These are phyloP conservation scores for Daldinia eschscholtzii DNA, from an alignment of 2,329 filamentous ascomycete species.

Conservation along the genomic window DNA sequence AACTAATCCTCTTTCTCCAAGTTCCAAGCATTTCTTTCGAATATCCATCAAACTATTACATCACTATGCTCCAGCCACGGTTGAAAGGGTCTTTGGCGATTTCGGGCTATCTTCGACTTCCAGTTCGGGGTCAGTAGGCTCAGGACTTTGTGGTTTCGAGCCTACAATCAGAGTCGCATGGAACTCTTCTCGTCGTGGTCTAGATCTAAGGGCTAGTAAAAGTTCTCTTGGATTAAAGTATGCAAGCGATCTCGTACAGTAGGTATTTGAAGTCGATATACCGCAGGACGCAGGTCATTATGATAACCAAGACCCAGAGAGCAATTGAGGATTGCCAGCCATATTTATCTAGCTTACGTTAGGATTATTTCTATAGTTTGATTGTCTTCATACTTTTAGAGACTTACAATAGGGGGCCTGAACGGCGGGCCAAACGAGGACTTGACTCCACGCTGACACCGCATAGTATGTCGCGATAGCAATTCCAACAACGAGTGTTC, in stretches of 20 bases:
- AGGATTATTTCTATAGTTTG: not conserved
- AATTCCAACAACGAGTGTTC: slow-evolving; percentile 63
- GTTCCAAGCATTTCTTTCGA: not conserved
- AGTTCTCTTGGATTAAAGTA: not conserved
- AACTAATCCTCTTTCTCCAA: not conserved
- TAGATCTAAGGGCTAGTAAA: slow-evolving; percentile 19
- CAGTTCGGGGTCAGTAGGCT: slow-evolving; percentile 7
- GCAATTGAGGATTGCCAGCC: slow-evolving; percentile 63
- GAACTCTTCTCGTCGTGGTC: slow-evolving; percentile 39
- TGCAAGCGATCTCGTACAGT: slow-evolving; percentile 41
- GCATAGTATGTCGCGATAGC: slow-evolving; percentile 64
- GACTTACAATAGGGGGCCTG: slow-evolving; percentile 63
- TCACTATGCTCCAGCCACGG: not conserved
- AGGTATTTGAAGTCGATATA: slow-evolving; percentile 60
- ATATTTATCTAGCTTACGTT: slow-evolving; percentile 54
- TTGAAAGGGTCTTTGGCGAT: slow-evolving; percentile 8
- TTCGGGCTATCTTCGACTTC: slow-evolving; percentile 26
- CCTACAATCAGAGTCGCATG: slow-evolving; percentile 30
- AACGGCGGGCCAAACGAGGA: slow-evolving; percentile 64
- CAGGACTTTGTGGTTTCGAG: slow-evolving; percentile 23
- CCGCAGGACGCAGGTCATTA: slow-evolving; percentile 59
- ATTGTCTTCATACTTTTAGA: not conserved
- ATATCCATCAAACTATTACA: not conserved
- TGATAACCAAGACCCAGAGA: slow-evolving; percentile 59
- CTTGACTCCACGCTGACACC: slow-evolving; percentile 64